These are phyloP conservation scores for Phalaenopsis aphrodite DNA, from an alignment of 106 monocot species.

Conservation along the genomic window DNA sequence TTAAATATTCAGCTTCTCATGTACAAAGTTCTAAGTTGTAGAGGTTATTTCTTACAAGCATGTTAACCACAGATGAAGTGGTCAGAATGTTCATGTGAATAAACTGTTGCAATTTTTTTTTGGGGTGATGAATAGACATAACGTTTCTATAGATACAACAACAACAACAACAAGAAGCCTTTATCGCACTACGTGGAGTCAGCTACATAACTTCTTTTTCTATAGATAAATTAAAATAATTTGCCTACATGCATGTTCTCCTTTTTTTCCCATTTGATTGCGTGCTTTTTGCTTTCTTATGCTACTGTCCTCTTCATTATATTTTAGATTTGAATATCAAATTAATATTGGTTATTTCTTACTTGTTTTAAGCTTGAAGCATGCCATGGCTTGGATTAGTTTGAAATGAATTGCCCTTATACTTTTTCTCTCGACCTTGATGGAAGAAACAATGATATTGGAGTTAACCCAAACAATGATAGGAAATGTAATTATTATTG, in stretches of 20 bases:
- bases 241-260: not conserved
- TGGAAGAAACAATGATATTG: not conserved
- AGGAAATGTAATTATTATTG: too few species aligned
- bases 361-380: too few species aligned
- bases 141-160: not conserved
- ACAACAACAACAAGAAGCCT: too few species aligned
- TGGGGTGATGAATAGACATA: not conserved
- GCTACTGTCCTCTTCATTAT: not conserved
- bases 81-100: not conserved
- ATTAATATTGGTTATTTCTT: not conserved
- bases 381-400: not conserved
- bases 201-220: not conserved
- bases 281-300: not conserved
- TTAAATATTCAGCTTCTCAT: slow-evolving; percentile 1
- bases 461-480: not conserved
- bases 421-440: not conserved
- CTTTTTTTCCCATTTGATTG: not conserved
- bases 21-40: not conserved
- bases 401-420: not conserved
- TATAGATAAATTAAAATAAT: not conserved
- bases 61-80: not conserved
- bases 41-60: not conserved
- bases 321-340: slow-evolving; percentile 1
- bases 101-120: not conserved
- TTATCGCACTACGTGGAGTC: too few species aligned